Conservation (phyloP, 352 stramenopile species). For the Globisporangium parvum region DNA sequence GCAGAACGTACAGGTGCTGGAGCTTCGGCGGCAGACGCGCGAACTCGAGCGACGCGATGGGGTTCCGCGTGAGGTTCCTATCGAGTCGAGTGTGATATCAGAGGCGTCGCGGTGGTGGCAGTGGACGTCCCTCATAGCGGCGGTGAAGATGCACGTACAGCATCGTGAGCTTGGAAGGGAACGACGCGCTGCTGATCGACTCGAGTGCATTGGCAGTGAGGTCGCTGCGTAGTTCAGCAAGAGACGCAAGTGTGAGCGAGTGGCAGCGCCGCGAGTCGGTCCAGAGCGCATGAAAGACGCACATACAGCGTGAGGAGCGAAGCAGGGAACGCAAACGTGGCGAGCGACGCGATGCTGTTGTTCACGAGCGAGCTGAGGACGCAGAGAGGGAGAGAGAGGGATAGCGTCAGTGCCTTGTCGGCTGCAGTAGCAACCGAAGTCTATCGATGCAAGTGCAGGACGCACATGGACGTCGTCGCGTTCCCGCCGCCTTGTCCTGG, state of each 20-base stretch:
- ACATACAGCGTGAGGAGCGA: conserved; percentile 26
- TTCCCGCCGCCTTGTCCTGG: conserved; percentile 2
- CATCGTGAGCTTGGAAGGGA: conserved; percentile 2
- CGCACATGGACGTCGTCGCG: conserved; percentile 8
- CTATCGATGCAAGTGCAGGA: background rate
- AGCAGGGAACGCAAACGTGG: conserved; percentile 20
- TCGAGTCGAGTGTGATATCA: background rate
- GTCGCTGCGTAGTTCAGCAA: background rate
- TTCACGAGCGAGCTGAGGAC: conserved; percentile 23
- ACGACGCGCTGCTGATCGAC: conserved; percentile 2
- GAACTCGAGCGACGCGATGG: conserved; percentile 21
- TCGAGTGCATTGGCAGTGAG: conserved; percentile 6
- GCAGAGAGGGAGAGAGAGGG: too few species aligned
- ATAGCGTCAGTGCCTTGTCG: too few species aligned
- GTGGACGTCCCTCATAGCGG: too few species aligned
- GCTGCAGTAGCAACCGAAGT: background rate
- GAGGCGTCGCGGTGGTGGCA: background rate
- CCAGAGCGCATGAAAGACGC: too few species aligned
- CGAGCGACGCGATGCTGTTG: conserved; percentile 25
- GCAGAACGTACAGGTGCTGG: conserved; percentile 22
- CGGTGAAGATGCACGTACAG: background rate
- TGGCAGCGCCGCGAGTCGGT: too few species aligned
- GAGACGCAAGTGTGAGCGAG: background rate
- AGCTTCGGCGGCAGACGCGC: conserved; percentile 20
- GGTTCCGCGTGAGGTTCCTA: conserved; percentile 34